Percentiles rank a stretch among this genome's conserved stretches.
Conservation (phyloP, 495 filamentous ascomycete genomes). For the Tuber indicum region DNA sequence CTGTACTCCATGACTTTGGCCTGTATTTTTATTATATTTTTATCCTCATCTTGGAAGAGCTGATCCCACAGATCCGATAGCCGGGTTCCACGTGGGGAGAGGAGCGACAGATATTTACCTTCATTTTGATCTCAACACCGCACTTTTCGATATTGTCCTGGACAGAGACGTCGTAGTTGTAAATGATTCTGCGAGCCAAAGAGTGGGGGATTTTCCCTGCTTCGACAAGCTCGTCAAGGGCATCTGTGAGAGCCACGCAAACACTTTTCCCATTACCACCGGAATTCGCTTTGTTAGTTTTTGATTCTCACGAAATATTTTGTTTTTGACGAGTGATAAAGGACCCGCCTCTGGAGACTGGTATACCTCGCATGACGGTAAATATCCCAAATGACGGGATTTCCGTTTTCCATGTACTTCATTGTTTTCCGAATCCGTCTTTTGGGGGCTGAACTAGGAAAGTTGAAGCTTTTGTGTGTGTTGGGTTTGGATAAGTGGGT, state of each 20-base stretch:
- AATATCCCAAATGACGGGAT: background rate
- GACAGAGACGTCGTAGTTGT: background rate
- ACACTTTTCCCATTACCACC: background rate
- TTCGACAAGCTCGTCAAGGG: background rate
- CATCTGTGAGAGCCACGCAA: background rate
- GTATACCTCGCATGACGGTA: background rate
- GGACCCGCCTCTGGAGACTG: background rate
- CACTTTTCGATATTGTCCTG: constrained; percentile 1
- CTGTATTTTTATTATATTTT: background rate
- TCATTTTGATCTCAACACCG: background rate
- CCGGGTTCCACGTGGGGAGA: background rate
- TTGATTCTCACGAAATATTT: background rate
- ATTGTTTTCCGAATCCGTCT: background rate
- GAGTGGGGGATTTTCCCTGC: background rate
- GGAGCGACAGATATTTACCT: background rate
- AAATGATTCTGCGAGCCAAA: background rate
- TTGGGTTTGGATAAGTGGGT: background rate
- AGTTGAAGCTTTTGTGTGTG: background rate
- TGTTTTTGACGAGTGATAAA: background rate
- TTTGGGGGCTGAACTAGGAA: background rate
- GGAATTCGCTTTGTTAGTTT: background rate
- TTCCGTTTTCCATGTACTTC: background rate
- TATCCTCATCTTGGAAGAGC: background rate
- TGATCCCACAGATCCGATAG: background rate
- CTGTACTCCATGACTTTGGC: background rate